Percentiles rank a stretch among this genome's conserved stretches.
Conservation (phyloP, 108 stramenopile genomes). For the Aureococcus anophagefferens region DNA sequence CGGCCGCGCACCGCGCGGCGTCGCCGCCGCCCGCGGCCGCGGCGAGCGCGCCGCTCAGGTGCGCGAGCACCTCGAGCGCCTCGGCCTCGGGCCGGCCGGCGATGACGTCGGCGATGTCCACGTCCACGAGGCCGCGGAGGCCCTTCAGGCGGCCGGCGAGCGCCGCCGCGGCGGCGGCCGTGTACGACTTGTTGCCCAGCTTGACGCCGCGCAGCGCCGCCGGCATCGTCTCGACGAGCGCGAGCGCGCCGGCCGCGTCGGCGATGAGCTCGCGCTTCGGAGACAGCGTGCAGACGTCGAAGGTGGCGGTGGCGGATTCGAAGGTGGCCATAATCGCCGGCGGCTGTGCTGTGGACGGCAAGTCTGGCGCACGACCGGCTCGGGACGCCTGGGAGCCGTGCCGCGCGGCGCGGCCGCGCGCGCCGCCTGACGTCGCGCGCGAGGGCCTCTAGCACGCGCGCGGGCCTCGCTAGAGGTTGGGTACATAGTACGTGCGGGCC, state of each 20-base stretch:
- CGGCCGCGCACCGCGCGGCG: neutral
- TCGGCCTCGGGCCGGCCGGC: slow-evolving; percentile 35
- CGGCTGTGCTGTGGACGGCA: too few species aligned
- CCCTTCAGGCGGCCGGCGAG: neutral
- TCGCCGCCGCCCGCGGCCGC: neutral
- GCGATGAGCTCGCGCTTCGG: neutral
- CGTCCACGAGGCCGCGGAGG: neutral
- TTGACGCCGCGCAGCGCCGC: neutral
- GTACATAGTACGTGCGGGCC: too few species aligned
- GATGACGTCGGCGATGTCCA: slow-evolving; percentile 35
- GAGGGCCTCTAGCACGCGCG: too few species aligned
- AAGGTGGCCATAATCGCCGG: too few species aligned
- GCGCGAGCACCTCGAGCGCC: slow-evolving; percentile 24
- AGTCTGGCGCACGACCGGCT: too few species aligned
- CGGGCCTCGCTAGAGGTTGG: too few species aligned
- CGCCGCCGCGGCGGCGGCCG: neutral
- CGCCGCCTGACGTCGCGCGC: too few species aligned
- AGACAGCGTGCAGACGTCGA: neutral
- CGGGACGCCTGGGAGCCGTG: too few species aligned
- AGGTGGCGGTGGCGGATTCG: too few species aligned
- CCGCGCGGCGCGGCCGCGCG: too few species aligned
- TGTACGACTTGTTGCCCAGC: neutral
- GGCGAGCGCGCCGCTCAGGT: neutral
- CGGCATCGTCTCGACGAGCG: neutral
- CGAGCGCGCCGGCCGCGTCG: neutral